Percentiles rank a stretch among this genome's conserved stretches.
Evolutionary conservation across 192 early-diverging fungal species (phyloP).

Genomic region (Gamsiella multidivaricata): DNA sequence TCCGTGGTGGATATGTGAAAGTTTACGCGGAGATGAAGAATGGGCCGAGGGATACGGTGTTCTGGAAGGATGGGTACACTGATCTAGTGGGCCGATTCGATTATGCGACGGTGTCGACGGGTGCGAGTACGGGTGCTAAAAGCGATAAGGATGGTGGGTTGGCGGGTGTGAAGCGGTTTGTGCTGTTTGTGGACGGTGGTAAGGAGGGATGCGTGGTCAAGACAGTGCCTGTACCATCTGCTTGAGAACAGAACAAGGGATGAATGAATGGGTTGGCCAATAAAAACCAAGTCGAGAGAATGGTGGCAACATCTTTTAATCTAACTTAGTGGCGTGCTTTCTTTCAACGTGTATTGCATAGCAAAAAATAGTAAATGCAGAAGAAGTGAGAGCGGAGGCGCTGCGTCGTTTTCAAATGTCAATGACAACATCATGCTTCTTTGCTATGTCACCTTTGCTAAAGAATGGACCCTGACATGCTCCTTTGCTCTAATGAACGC

Average conservation of each 20-base stretch:
- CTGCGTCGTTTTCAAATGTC: too few species aligned
- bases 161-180: slow-evolving; percentile 27
- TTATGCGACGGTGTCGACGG: slow-evolving; percentile 55
- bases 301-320: background rate
- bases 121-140: background rate
- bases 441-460: background rate
- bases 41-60: slow-evolving; percentile 20
- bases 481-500: too few species aligned
- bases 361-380: too few species aligned
- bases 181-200: slow-evolving; percentile 48
- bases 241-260: background rate
- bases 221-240: slow-evolving; percentile 37
- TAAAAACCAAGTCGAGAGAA: too few species aligned
- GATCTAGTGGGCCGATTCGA: slow-evolving; percentile 61
- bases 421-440: background rate
- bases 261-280: background rate
- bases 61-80: slow-evolving; percentile 68
- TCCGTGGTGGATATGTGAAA: slow-evolving; percentile 62
- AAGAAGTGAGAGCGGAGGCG: too few species aligned
- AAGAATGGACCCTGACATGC: background rate
- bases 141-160: background rate
- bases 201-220: slow-evolving; percentile 45
- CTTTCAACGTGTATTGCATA: background rate
- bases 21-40: slow-evolving; percentile 56
- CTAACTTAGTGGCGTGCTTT: background rate